Evolutionary conservation across 2,329 filamentous ascomycete species (phyloP).

Genomic region (Aspergillus carbonarius): DNA sequence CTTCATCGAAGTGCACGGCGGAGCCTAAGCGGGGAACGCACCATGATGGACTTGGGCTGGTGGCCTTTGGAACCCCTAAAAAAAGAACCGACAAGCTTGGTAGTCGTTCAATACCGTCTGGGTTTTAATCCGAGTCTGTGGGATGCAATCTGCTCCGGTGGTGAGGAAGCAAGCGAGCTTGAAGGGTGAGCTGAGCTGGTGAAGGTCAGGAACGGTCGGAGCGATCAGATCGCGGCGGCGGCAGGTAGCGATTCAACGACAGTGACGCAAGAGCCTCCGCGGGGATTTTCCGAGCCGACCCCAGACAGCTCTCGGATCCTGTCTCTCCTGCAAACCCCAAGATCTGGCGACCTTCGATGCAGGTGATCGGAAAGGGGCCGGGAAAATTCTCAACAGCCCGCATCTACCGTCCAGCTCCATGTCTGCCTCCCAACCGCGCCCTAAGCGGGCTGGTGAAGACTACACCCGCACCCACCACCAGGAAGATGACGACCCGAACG

Average conservation of each 20-base stretch:
- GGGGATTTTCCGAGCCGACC: constrained; percentile 44
- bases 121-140: neutral
- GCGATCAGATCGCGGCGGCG: constrained; percentile 17
- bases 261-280: constrained; percentile 41
- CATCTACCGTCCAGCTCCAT: constrained; percentile 34
- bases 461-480: constrained; percentile 71
- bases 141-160: neutral
- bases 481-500: constrained; percentile 47
- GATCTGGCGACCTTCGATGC: neutral
- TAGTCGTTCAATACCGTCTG: neutral
- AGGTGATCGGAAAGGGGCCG: neutral
- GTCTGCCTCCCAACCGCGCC: constrained; percentile 67
- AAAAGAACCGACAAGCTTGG: neutral
- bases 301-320: constrained; percentile 21
- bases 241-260: neutral
- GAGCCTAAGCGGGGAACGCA: constrained; percentile 14
- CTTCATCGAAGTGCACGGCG: neutral
- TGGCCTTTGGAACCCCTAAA: neutral
- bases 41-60: constrained; percentile 21
- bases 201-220: constrained; percentile 9
- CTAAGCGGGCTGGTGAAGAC: constrained; percentile 79
- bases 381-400: neutral
- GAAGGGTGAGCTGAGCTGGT: neutral
- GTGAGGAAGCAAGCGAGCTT: neutral
- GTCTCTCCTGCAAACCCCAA: neutral